Percentiles rank a stretch among this genome's conserved stretches.
Evolutionary conservation across 257 asterid species (phyloP).

Genomic region (Knoxia roxburghii): DNA sequence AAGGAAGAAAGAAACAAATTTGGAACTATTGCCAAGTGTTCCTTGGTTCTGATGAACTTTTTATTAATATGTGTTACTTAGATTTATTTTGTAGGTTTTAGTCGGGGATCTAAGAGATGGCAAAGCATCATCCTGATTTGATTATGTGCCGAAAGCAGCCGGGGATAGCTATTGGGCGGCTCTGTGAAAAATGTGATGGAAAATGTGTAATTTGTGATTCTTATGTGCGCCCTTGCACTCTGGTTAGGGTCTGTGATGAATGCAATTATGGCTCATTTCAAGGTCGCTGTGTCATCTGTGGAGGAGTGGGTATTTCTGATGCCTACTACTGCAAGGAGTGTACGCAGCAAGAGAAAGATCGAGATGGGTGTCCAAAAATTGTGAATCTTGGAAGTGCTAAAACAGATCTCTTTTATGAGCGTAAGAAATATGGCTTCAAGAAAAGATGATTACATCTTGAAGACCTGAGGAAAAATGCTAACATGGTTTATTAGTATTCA

Average conservation of each 20-base stretch:
- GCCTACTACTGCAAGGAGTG: constrained; percentile 94
- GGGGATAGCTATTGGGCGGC: constrained; percentile 82
- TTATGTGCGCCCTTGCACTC: constrained; percentile 84
- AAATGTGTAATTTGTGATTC: constrained; percentile 87
- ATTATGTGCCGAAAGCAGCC: constrained; percentile 94
- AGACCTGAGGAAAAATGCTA: background rate
- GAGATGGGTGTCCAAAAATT: constrained; percentile 83
- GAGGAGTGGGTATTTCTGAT: constrained; percentile 80
- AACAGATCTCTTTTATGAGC: constrained; percentile 76
- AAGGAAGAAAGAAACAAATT: too few relatives aligned
- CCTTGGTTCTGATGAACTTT: background rate
- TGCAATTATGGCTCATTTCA: constrained; percentile 90
- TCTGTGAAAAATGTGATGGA: constrained; percentile 84
- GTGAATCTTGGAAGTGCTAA: constrained; percentile 88
- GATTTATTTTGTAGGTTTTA: constrained; percentile 10
- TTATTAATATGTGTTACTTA: background rate
- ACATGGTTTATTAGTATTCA: background rate
- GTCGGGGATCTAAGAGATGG: constrained; percentile 36
- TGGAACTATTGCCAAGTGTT: background rate
- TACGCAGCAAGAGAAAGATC: constrained; percentile 79
- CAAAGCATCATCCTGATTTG: constrained; percentile 90
- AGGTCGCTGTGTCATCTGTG: constrained; percentile 83
- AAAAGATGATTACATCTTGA: constrained; percentile 41
- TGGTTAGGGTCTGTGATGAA: constrained; percentile 80
- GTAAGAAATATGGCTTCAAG: constrained; percentile 86